phyloP scores from a whole-genome alignment of 306 rosid species.

The Malus asiatica region DNA sequence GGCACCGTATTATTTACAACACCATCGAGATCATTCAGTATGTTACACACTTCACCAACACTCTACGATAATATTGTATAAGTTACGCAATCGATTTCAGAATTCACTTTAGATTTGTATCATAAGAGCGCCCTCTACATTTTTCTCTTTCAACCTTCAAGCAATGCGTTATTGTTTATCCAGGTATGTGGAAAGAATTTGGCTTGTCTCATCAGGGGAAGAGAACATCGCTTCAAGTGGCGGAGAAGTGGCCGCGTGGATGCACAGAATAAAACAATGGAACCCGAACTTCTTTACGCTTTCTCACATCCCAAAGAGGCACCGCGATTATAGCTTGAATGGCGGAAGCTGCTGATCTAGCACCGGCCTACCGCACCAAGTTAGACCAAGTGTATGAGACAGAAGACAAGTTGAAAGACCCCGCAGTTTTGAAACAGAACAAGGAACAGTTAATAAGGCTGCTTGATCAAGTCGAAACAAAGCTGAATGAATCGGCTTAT shows the following conservation, averaged over 20 bases:
- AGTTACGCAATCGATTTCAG: neutral
- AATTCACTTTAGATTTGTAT: neutral
- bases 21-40: constrained; percentile 86
- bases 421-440: constrained; percentile 37
- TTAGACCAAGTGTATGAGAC: constrained; percentile 75
- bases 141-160: neutral
- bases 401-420: constrained; percentile 66
- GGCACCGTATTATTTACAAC: constrained; percentile 64
- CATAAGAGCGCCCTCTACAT: neutral
- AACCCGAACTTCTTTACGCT: constrained; percentile 69
- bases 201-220: constrained; percentile 54
- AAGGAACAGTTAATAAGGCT: constrained; percentile 56
- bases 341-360: constrained; percentile 83
- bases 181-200: constrained; percentile 93
- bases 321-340: constrained; percentile 66
- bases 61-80: neutral
- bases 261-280: constrained; percentile 88
- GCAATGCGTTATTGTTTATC: constrained; percentile 5
- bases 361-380: constrained; percentile 71
- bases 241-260: constrained; percentile 73
- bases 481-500: constrained; percentile 48
- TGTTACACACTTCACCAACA: constrained; percentile 23
- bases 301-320: constrained; percentile 62
- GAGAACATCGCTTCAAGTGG: constrained; percentile 34
- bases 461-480: constrained; percentile 66